Evolutionary conservation across 306 rosid species (phyloP), one percentile per base, ranked within the genome.

Genomic region (Lupinus albus): DNA sequence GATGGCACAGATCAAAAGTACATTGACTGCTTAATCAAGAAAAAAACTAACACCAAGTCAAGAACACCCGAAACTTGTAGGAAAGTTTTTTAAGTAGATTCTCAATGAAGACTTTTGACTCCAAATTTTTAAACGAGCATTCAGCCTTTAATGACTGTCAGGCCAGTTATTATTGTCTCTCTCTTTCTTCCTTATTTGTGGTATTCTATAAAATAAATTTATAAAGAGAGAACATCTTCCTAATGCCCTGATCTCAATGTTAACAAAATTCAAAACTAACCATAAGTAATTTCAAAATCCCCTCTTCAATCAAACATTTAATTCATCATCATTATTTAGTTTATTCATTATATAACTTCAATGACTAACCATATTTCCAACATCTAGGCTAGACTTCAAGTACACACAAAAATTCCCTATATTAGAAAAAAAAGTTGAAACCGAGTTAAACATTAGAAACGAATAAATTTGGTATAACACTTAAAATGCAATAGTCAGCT

Each of bases 341-440:
- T 49, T 8, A 49, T 7, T 49, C 9, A 15, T 16, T 10, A 11
- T 15, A 52, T 35, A 52, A 1, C 12, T 51, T 51, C 1, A 9
- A 20, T 20, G 25, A 7, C 12, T 4, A 20, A 52, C 4, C 14
- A 35, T 33, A 58, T 58, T 1, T 58, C 4, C 10, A 60, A 15
- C 13, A 17, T 62, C 16, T 44, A 21, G 4, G 18, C 52, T 20
- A 42, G 32, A 18, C 49, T 10, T 14, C 50, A 38, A 36, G 32
- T 10, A 39, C 32, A 17, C 11, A n/a, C 13, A 39, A 39, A 39
- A 38, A 13, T 21, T 15, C 17, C 64, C 64, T 15, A 7, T 8
- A 36, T 61, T 61, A 61, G 16, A 25, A 9, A 60, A 15, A n/a
- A 25, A 0, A 55, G 33, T 18, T 65, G 57, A 68, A 77, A 64